phyloP scores from a whole-genome alignment of 441 rosid genomes.

The Populus hybrid region DNA sequence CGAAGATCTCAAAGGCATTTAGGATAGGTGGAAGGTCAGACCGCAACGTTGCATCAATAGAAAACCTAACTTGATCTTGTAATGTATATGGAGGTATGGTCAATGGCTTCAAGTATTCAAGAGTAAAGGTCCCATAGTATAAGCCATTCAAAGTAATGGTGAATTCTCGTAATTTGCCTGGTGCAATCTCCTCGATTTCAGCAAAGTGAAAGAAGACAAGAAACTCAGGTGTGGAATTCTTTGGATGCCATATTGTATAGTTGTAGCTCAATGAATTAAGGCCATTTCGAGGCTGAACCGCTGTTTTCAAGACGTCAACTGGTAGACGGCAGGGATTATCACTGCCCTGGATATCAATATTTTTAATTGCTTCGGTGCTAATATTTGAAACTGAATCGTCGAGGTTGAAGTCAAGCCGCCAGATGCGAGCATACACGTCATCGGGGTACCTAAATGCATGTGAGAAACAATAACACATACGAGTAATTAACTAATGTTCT shows the following conservation, averaged over 20 bases:
- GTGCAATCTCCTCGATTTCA: not conserved
- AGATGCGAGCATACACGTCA: conserved; percentile 10
- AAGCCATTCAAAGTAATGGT: not conserved
- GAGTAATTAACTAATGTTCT: no score
- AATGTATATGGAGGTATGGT: not conserved
- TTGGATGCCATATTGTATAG: rapidly evolving
- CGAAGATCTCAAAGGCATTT: conserved; percentile 25
- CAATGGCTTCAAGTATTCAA: conserved; percentile 14
- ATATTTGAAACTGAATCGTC: not conserved
- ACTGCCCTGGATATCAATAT: not conserved
- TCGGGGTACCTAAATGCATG: not conserved
- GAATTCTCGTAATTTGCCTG: conserved; percentile 2
- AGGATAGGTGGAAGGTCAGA: conserved; percentile 31
- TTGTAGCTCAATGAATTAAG: not conserved
- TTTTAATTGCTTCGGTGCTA: not conserved
- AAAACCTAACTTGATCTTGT: not conserved
- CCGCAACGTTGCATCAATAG: conserved; percentile 12
- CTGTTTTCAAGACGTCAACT: not conserved
- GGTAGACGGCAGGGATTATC: not conserved
- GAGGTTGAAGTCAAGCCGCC: rapidly evolving
- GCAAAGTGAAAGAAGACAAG: conserved; percentile 23
- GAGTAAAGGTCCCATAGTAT: not conserved
- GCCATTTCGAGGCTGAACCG: not conserved
- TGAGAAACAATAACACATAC: not conserved
- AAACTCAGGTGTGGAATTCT: no score